Evolutionary conservation across 257 asterid genomes (phyloP).

Genomic region (Solanum tarapatanum): DNA sequence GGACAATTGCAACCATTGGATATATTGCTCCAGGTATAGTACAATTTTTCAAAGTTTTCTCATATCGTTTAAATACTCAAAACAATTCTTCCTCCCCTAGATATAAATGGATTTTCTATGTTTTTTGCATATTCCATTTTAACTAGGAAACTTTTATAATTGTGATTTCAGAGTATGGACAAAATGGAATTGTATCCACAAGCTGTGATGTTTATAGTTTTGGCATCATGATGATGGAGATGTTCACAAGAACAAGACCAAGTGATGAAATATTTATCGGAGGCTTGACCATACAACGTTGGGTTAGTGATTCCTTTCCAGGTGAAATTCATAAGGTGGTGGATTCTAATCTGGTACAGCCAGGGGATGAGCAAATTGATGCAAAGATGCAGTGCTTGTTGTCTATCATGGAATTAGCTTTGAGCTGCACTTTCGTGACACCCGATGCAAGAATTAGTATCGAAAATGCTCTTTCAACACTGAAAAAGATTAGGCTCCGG

Average conservation of each 20-base stretch:
- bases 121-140: background rate
- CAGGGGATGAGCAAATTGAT: background rate
- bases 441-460: background rate
- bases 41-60: too few species aligned
- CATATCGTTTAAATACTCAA: background rate
- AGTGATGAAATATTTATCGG: background rate
- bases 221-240: background rate
- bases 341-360: background rate
- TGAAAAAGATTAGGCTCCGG: background rate
- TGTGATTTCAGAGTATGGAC: background rate
- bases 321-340: background rate
- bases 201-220: background rate
- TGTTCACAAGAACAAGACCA: background rate
- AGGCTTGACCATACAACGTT: background rate
- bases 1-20: background rate
- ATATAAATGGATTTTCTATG: background rate
- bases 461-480: background rate
- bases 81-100: background rate
- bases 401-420: background rate
- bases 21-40: background rate
- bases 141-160: background rate
- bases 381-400: background rate
- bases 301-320: background rate
- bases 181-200: background rate
- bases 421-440: background rate